phyloP scores from a whole-genome alignment of 192 early-diverging fungal species.

The Umbelopsis ramanniana region DNA sequence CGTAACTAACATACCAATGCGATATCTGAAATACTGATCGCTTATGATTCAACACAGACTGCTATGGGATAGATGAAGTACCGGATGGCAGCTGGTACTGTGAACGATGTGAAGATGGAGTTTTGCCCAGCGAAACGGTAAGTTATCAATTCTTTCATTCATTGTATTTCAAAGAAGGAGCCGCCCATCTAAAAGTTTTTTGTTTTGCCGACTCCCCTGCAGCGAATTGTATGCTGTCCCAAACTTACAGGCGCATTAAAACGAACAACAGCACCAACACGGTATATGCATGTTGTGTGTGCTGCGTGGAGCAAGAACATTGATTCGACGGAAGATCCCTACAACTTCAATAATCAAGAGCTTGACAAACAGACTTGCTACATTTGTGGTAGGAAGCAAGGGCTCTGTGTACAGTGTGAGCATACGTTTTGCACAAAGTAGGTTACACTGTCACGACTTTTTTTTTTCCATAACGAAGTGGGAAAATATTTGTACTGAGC shows the following conservation, averaged over 20 bases:
- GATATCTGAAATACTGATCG: background rate
- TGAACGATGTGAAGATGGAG: constrained; percentile 49
- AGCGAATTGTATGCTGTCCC: constrained; percentile 53
- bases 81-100: constrained; percentile 57
- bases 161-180: background rate
- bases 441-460: background rate
- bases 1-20: background rate
- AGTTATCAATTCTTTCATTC: constrained; percentile 12
- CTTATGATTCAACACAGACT: constrained; percentile 25
- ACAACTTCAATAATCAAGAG: constrained; percentile 32
- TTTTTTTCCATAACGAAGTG: background rate
- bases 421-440: constrained; percentile 13
- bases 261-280: constrained; percentile 42
- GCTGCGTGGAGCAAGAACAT: constrained; percentile 45
- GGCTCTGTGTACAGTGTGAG: constrained; percentile 29
- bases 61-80: constrained; percentile 47
- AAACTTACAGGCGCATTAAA: constrained; percentile 46
- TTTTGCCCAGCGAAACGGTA: constrained; percentile 46
- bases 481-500: background rate
- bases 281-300: constrained; percentile 56
- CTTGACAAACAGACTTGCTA: constrained; percentile 28
- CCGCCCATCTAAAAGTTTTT: background rate
- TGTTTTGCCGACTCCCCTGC: background rate
- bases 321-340: constrained; percentile 35
- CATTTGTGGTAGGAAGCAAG: constrained; percentile 29